Base-by-base conservation (phyloP, 169 alveolate genomes). In the Hepatocystis sp. region DNA sequence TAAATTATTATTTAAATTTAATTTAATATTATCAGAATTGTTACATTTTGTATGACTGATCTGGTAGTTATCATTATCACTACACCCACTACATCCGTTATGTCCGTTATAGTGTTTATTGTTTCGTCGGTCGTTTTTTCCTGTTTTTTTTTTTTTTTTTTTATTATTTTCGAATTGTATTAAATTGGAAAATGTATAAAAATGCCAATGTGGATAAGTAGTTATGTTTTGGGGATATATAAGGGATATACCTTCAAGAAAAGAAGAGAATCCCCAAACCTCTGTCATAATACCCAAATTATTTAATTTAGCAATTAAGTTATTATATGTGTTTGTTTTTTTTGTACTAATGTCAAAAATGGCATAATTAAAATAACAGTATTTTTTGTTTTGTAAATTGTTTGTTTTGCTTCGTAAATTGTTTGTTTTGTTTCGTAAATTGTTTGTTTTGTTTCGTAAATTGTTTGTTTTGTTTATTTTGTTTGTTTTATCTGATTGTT, bases 201-300 rank as follows among this genome's bases (percentile, higher is more conserved):
- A 46, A 21, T 42, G 28, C 86, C 86, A 71, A 53, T 71, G 86
- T 2, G 86, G 86, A 49, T 47, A 46, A 0, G 86, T 71, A 0
- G 86, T 56, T 44, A 58, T 56, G 10, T 64, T 17, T 15, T 58
- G 28, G 1, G 86, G 52, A 49, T 56, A 71, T 2, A 71, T 13
- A 51, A 71, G 25, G 17, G 86, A 71, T 2, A 71, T 44, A 7
- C 86, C 86, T 71, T 71, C 76, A 47, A 71, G 58, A 34, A 40
- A 71, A 39, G 86, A 58, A 5, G 86, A 71, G 42, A 21, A 71
- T 27, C 86, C 86, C 86, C 86, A 71, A 15, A 71, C 44, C 44
- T 71, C 86, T 71, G 23, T 71, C 5, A 30, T 17, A 1, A 42
- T 52, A 0, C 58, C 64, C 2, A 55, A 39, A 5, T 71, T 5